phyloP scores from a whole-genome alignment of 2,329 filamentous ascomycete species.

The Cryphonectria carpinicola region DNA sequence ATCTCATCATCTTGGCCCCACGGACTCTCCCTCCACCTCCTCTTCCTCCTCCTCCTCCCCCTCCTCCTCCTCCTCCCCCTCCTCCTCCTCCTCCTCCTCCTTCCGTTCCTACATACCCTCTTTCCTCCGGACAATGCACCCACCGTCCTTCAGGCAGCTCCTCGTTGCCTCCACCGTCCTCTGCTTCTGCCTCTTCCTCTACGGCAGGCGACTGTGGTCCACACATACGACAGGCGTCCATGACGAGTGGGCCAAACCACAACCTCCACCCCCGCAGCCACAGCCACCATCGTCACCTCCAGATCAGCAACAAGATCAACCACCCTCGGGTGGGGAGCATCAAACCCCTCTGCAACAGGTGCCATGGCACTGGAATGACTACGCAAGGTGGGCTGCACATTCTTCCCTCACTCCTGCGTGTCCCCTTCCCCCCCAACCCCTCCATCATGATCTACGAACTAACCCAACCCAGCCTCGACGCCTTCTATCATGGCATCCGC shows the following conservation, averaged over 20 bases:
- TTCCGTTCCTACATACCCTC: constrained; percentile 22
- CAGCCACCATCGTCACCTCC: constrained; percentile 12
- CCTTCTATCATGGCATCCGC: constrained; percentile 27
- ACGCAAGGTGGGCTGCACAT: constrained; percentile 19
- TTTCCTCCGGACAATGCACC: constrained; percentile 27
- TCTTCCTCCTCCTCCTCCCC: constrained; percentile 5
- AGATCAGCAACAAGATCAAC: not conserved
- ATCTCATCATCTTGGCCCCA: not conserved
- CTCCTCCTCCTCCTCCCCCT: constrained; percentile 2
- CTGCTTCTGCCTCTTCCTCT: constrained; percentile 29
- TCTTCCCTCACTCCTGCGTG: not conserved
- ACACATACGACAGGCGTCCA: constrained; percentile 15
- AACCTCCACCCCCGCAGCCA: constrained; percentile 2
- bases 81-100: constrained; percentile 4
- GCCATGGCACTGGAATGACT: constrained; percentile 29
- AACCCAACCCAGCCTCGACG: constrained; percentile 20
- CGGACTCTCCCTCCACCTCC: not conserved
- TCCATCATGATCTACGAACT: not conserved
- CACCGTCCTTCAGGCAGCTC: constrained; percentile 28
- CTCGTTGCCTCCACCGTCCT: constrained; percentile 25
- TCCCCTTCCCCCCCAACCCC: not conserved
- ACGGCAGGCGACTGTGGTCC: constrained; percentile 28
- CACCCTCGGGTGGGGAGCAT: constrained; percentile 9
- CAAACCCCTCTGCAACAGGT: constrained; percentile 26
- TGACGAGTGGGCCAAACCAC: constrained; percentile 27